Base-by-base conservation (phyloP, 352 stramenopile genomes). In the Phytophthora chlamydospora region DNA sequence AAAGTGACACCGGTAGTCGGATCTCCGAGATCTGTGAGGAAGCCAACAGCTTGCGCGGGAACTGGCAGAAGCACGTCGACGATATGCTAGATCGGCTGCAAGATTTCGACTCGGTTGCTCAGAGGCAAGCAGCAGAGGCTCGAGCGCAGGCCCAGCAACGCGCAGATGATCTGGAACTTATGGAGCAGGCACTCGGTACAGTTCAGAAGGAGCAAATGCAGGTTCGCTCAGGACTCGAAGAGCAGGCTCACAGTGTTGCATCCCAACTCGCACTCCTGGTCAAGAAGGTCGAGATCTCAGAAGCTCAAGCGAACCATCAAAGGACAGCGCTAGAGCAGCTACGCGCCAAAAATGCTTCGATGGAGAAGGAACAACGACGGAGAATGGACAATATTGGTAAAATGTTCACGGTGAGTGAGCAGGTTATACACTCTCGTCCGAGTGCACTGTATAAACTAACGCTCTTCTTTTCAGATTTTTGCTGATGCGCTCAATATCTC, bases 301-400 rank as follows among this genome's bases (percentile, higher is more conserved):
- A 91, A 42, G 57, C 68, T 0, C 73, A 87, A 31, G 60, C 65
- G 29, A 73, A 55, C 19, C 45, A 67, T 3, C 68, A 85, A 31
- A 73, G 65, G 17, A 35, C 43, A 4, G 49, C 53, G 8, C 56
- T 89, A 1, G 78, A 90, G n/a, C 72, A 88, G 34, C 40, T 90
- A 11, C 72, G 73, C n/a, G 53, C 64, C 16, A 90, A 85, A 51
- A 82, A 62, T 44, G 31, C 62, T 16, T 56, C 64, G 2, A 74
- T 93, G 58, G 84, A 93, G 63, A 88, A 76, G 38, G 80, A 91
- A 42, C 80, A 93, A 49, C 68, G 79, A 2, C 71, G 75, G 42
- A 69, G 85, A 5, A 91, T 91, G 83, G 83, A 91, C 47, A 91
- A 83, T 50, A 78, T 91, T 48, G 80, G 69, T 58, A 88, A 85